These are phyloP conservation scores for Asterochloris sp. DNA, from an alignment of 139 green algal genomes.

Conservation along the genomic window DNA sequence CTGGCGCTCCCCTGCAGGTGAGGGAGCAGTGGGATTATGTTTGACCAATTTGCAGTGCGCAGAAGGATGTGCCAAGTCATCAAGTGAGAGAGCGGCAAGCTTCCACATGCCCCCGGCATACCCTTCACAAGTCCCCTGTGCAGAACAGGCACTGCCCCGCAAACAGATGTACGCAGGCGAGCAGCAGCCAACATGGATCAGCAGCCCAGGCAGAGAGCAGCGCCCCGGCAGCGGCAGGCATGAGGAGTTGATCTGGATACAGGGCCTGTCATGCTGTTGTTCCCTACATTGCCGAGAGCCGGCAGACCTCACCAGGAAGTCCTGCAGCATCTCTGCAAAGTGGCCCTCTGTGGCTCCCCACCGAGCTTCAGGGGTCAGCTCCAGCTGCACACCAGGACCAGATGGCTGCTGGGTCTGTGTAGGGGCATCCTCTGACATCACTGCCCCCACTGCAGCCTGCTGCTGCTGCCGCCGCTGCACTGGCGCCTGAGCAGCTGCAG, in stretches of 20 bases:
- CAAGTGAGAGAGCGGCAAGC: background rate
- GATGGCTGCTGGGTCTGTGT: background rate
- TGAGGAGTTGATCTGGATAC: background rate
- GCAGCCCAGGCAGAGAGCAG: background rate
- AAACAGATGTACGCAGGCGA: background rate
- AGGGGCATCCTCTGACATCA: background rate
- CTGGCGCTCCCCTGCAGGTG: background rate
- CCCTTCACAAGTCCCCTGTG: background rate
- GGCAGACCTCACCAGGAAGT: conserved; percentile 1
- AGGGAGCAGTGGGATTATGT: background rate
- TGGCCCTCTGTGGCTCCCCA: background rate
- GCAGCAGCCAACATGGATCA: background rate
- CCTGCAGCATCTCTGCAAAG: conserved; percentile 11
- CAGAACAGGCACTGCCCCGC: background rate
- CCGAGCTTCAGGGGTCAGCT: background rate
- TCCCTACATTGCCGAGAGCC: too few relatives aligned
- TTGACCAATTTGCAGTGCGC: background rate
- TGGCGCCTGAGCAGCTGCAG: background rate
- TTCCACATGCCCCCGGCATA: background rate
- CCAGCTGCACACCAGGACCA: background rate
- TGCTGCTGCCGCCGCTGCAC: background rate
- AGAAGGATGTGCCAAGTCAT: background rate
- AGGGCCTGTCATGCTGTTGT: background rate
- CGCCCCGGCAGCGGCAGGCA: too few relatives aligned
- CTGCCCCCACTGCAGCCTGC: background rate